These are phyloP conservation scores for Dothistroma septosporum DNA, from an alignment of 2,329 filamentous ascomycete genomes.

Conservation along the genomic window DNA sequence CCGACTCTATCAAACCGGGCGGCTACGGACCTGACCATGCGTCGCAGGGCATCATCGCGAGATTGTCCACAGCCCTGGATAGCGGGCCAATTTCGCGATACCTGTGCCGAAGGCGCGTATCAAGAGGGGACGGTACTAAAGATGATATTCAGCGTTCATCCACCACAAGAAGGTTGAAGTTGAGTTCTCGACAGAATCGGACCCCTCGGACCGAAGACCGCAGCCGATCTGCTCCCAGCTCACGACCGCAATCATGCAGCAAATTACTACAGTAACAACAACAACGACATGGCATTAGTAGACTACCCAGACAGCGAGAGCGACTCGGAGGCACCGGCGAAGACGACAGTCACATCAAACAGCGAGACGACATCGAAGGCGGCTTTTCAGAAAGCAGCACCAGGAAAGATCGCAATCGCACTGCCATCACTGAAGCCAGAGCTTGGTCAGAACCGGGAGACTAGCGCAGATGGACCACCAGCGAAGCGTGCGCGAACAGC, in stretches of 20 bases:
- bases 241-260: too few relatives aligned
- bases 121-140: too few relatives aligned
- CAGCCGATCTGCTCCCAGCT: too few relatives aligned
- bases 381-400: conserved; percentile 43
- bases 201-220: too few relatives aligned
- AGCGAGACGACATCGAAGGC: conserved; percentile 33
- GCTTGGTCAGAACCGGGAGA: conserved; percentile 37
- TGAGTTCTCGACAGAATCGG: too few relatives aligned
- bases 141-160: too few relatives aligned
- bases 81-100: too few relatives aligned
- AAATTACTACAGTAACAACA: too few relatives aligned
- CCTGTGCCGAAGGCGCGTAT: too few relatives aligned
- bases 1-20: background rate
- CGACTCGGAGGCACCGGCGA: conserved; percentile 46
- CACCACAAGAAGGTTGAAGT: too few relatives aligned
- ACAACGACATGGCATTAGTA: conserved; percentile 64
- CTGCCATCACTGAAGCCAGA: conserved; percentile 56
- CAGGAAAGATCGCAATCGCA: conserved; percentile 74
- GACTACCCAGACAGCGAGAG: conserved; percentile 76
- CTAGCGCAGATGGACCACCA: conserved; percentile 53
- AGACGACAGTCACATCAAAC: conserved; percentile 28
- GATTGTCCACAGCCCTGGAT: too few relatives aligned
- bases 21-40: background rate
- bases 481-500: conserved; percentile 66
- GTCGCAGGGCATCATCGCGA: too few relatives aligned